Evolutionary conservation across 106 monocot species (phyloP), one percentile per base, ranked within the genome.

Genomic region (Vanilla planifolia): DNA sequence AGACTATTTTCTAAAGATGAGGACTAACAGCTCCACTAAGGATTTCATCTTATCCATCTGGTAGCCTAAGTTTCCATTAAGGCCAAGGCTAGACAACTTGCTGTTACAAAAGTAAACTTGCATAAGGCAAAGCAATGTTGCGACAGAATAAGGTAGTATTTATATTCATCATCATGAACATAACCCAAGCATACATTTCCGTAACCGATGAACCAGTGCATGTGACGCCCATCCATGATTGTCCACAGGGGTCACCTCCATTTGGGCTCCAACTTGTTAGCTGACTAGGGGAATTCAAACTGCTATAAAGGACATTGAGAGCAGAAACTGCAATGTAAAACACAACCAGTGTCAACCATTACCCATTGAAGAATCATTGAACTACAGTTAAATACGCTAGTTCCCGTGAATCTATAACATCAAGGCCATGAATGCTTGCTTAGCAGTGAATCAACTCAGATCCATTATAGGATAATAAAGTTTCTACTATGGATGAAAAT

Each of bases 191-290:
- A 33, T 34, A 86, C 85, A 86, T 78, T 61, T 40, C 32, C 32
- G 62, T 81, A 46, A 86, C 81, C 1, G 77, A 86, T 48, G 90
- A 81, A 39, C 72, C 83, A 0, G 78, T 76, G 64, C 95, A 95
- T 23, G 43, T 76, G 65, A 95, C 76, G 20, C 95, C 95, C 55
- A 74, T 71, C 95, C 90, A 95, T 10, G 15, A 22, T 8, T 80
- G 47, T 2, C 76, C 83, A 42, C 95, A 95, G 8, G 95, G 95
- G 29, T 95, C 86, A 20, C 95, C 95, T 16, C 95, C 90, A 34
- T 40, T 81, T 14, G 76, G 59, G 20, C 52, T 73, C 95, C 95
- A 95, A 26, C 80, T 83, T 21, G 71, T 70, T 62, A 95, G 48
- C 66, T 84, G 69, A 19, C 79, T 62, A 23, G 89, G 80, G 5